These are phyloP conservation scores for Diddensiella transvaalensis DNA, from an alignment of 805 yeast species.

Conservation along the genomic window DNA sequence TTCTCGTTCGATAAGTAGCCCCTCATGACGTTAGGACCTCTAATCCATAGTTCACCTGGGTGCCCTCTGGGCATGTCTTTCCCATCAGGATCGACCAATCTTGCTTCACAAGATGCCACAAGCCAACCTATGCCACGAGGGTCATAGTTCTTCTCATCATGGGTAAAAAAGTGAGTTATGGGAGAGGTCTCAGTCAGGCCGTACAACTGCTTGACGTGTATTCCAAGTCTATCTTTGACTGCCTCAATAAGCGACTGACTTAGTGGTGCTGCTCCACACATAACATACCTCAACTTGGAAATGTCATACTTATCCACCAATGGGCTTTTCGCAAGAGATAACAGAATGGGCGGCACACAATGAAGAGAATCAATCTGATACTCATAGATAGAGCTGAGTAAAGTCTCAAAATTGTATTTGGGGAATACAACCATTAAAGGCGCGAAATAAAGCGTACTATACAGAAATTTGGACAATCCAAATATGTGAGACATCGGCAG, in stretches of 20 bases:
- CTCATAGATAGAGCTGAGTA: slow-evolving; percentile 26
- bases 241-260: slow-evolving; percentile 18
- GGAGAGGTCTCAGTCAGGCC: slow-evolving; percentile 21
- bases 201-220: slow-evolving; percentile 30
- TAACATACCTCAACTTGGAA: slow-evolving; percentile 38
- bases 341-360: slow-evolving; percentile 42
- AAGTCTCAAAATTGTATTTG: slow-evolving; percentile 31
- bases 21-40: slow-evolving; percentile 51
- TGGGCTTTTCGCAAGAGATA: slow-evolving; percentile 43
- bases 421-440: slow-evolving; percentile 26
- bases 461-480: slow-evolving; percentile 33
- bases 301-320: slow-evolving; percentile 42
- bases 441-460: slow-evolving; percentile 23
- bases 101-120: slow-evolving; percentile 46
- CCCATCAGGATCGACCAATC: slow-evolving; percentile 38
- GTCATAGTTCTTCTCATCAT: slow-evolving; percentile 34
- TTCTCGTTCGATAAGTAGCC: slow-evolving; percentile 46
- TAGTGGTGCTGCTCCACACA: slow-evolving; percentile 49
- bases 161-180: slow-evolving; percentile 16
- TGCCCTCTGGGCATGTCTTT: slow-evolving; percentile 50
- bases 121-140: slow-evolving; percentile 45
- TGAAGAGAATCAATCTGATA: slow-evolving; percentile 38
- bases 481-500: slow-evolving; percentile 35
- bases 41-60: slow-evolving; percentile 47
- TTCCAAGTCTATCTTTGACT: slow-evolving; percentile 16